Evolutionary conservation across 2,329 filamentous ascomycete species (phyloP), one percentile per base, ranked within the genome.

Genomic region (Immersiporthe knoxdaviesiana): DNA sequence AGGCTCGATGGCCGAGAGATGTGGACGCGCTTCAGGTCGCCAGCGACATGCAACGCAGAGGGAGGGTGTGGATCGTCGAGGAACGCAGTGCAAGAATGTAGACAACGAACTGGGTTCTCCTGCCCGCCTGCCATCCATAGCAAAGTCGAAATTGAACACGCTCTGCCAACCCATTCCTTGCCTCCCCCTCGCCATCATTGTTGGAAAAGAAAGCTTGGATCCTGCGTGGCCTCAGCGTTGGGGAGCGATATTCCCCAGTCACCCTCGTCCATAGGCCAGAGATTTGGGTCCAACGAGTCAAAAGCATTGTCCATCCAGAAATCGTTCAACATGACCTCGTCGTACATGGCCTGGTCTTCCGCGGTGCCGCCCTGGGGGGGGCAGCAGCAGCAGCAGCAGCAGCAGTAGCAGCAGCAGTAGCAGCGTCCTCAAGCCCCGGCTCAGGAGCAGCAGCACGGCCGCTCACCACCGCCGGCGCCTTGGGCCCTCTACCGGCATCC

Each of bases 291-390:
- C 16, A 73, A 8, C 21, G 61, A 58, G 54, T 74, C 72, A 58
- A 75, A 72, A 37, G 74, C 67, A 27, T 73, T 71, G 27, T 66
- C 69, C 8, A 62, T 50, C 74, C 73, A 75, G 1, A 67, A 50
- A 11, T 65, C 70, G 41, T 68, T 68, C 41, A 56, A 70, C 24
- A 73, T 71, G 68, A 66, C 73, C 35, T 59, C 65, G 4, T 69
- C 68, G 1, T 68, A 37, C 32, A 70, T 59, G 5, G 47, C n/a
- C 11, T 67, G n/a, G 21, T 56, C 11, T 18, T 65, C 41, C 65
- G 70, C 30, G 27, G 62, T 61, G 50, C 14, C 61, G 35, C 35
- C 4, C 8, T 35, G 35, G 35, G 35, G 4, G 35, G n/a, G n/a
- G n/a, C n/a, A n/a, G n/a, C n/a, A n/a, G n/a, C n/a, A n/a, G n/a